Evolutionary conservation across 2,329 filamentous ascomycete genomes (phyloP).

Genomic region (Penicillium sumatraense): DNA sequence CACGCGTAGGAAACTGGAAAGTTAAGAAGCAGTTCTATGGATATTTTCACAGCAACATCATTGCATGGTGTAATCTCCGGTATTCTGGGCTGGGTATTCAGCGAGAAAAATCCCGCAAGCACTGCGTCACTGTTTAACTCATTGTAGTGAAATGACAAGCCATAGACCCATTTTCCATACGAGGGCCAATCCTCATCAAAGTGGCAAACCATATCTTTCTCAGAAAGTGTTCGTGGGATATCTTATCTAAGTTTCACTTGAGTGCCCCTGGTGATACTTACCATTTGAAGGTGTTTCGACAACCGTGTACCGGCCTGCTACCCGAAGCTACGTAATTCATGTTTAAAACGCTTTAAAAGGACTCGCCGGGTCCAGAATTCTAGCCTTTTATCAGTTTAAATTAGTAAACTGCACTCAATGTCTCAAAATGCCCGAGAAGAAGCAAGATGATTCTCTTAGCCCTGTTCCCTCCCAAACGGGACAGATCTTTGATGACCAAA

Average conservation of each 20-base stretch:
- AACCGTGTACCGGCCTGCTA: not conserved
- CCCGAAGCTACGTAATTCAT: not conserved
- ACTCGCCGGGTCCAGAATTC: not conserved
- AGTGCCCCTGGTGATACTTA: not conserved
- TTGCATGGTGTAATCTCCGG: not conserved
- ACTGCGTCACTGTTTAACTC: not conserved
- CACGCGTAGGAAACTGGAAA: not conserved
- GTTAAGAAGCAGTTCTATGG: not conserved
- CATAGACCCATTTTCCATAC: not conserved
- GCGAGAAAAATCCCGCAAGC: not conserved
- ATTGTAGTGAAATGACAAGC: not conserved
- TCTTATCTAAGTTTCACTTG: not conserved
- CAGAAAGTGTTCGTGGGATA: not conserved
- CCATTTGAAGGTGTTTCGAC: not conserved
- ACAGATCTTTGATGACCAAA: conserved; percentile 17
- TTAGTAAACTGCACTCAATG: not conserved
- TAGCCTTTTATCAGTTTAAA: not conserved
- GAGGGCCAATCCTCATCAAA: not conserved
- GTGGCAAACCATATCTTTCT: not conserved
- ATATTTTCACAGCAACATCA: not conserved
- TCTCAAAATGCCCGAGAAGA: conserved; percentile 3
- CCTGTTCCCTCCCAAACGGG: conserved; percentile 3
- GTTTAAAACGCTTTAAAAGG: not conserved
- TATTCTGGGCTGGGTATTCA: not conserved
- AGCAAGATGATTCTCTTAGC: not conserved